Base-by-base conservation (phyloP, 1,139 yeast genomes). In the Pichia cactophila region DNA sequence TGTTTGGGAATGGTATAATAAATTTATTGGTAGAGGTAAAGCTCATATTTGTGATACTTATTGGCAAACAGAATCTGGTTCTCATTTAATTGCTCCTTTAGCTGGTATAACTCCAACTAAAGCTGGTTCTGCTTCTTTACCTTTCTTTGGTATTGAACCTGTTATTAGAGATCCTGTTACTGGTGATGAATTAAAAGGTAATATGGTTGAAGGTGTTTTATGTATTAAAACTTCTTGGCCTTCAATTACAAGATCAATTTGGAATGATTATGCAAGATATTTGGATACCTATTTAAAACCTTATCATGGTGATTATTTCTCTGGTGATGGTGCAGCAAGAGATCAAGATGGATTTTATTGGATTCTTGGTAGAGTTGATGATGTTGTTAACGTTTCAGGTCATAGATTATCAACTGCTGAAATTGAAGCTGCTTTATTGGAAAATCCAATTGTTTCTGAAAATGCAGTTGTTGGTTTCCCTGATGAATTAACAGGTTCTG, bases 1-100 rank as follows among this genome's bases (percentile, higher is more conserved):
- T 63, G 89, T 86, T 51, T 86, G 96, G 96, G 88, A 84, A 63
- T 86, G 96, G 96, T 86, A 85, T 67, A 81, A 81, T 61, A 87
- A 84, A 56, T 74, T 81, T 57, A 80, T 86, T 60, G 96, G 95
- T 59, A 76, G 85, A 60, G 79, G 78, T 43, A 75, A 83, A 65
- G 83, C 86, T 46, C 87, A 85, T 61, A 80, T 84, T 58, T 80
- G 81, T 56, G 92, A 84, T 67, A 83, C 92, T 44, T 83, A 84
- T 70, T 84, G 92, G 92, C 89, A 83, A 73, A 84, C 92, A 7
- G 92, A 84, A 66, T 80, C 87, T 16, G 90, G 90, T 20, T 79
- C 87, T 35, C 90, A 83, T 60, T 69, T 83, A 66, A 75, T 84
- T 57, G 71, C 86, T 41, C 88, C 90, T 47, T 67, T 84, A 58